These are phyloP conservation scores for Pisolithus albus DNA, from an alignment of 768 basidiomycete genomes.

Conservation along the genomic window DNA sequence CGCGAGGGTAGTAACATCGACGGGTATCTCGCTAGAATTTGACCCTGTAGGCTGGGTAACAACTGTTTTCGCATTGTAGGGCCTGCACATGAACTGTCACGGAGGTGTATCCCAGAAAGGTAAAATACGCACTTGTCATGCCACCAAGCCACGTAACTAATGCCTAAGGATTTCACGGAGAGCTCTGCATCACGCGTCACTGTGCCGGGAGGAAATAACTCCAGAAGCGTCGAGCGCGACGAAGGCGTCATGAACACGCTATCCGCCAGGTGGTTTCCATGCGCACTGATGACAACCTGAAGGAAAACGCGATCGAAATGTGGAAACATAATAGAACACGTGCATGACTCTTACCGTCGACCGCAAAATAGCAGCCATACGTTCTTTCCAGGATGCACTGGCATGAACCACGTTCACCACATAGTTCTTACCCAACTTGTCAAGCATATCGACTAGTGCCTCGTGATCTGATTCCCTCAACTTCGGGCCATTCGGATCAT, in stretches of 20 bases:
- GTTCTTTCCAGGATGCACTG: conserved; percentile 49
- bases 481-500: conserved; percentile 41
- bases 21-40: conserved; percentile 21
- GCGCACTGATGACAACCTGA: conserved; percentile 56
- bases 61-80: conserved; percentile 27
- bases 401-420: conserved; percentile 51
- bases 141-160: conserved; percentile 58
- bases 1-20: conserved; percentile 39
- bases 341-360: conserved; percentile 49
- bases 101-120: neutral
- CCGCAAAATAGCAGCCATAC: conserved; percentile 57
- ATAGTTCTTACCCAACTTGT: conserved; percentile 45
- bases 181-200: conserved; percentile 60
- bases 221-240: conserved; percentile 57
- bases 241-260: conserved; percentile 62
- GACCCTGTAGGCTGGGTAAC: conserved; percentile 21
- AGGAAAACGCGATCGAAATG: conserved; percentile 6
- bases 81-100: conserved; percentile 21
- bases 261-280: conserved; percentile 59
- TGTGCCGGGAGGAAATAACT: conserved; percentile 64
- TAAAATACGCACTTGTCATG: conserved; percentile 26
- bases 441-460: conserved; percentile 52
- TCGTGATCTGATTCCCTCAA: conserved; percentile 52
- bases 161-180: conserved; percentile 45
- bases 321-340: neutral